Percentiles rank a stretch among this genome's conserved stretches.
These are phyloP conservation scores for Allium cepa DNA, from an alignment of 106 monocot species.

Conservation along the genomic window DNA sequence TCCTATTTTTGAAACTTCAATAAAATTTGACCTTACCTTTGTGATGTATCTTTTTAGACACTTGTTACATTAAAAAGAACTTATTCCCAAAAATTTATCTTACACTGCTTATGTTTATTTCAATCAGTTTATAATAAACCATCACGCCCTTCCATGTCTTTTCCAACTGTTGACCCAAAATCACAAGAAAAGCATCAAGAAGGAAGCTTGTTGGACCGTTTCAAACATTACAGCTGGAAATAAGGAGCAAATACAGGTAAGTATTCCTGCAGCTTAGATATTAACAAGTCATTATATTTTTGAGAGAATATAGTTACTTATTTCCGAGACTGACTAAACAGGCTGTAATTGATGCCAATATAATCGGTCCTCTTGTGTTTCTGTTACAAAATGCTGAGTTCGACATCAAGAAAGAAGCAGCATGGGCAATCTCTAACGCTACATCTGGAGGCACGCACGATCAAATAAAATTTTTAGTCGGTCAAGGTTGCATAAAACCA, in stretches of 20 bases:
- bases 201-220: constrained; percentile 31
- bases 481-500: constrained; percentile 38
- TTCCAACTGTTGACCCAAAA: constrained; percentile 20
- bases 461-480: constrained; percentile 31
- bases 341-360: constrained; percentile 30
- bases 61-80: no score
- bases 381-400: constrained; percentile 37
- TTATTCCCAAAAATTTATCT: no score
- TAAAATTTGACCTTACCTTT: no score
- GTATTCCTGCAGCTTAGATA: background rate
- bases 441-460: constrained; percentile 38
- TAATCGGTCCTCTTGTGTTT: constrained; percentile 27
- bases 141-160: constrained; percentile 17
- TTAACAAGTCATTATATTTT: background rate
- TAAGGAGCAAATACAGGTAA: constrained; percentile 26
- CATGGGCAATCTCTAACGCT: constrained; percentile 43
- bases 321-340: no score
- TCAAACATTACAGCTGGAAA: constrained; percentile 34
- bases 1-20: no score
- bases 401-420: constrained; percentile 43
- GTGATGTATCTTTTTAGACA: no score
- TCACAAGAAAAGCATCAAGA: constrained; percentile 30
- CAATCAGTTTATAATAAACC: constrained; percentile 16
- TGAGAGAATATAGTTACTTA: no score
- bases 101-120: background rate